These are phyloP conservation scores for Trichoderma sp. DNA, from an alignment of 2,329 filamentous ascomycete species.

Conservation along the genomic window DNA sequence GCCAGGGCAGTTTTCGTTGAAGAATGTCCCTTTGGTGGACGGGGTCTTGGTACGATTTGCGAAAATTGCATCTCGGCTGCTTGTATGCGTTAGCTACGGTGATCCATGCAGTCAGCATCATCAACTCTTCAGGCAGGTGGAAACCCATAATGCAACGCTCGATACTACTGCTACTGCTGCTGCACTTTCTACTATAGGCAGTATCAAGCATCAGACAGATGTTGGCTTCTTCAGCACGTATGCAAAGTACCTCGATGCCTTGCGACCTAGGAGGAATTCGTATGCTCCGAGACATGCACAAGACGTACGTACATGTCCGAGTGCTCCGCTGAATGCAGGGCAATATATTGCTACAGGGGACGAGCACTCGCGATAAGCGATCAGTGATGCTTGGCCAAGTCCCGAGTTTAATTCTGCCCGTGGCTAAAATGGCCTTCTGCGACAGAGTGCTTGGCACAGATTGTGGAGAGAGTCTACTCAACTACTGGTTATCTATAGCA, in stretches of 20 bases:
- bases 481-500: background rate
- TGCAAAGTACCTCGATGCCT: background rate
- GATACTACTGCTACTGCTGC: background rate
- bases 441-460: background rate
- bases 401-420: background rate
- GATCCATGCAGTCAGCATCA: slow-evolving; percentile 6
- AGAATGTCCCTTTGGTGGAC: background rate
- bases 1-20: background rate
- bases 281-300: background rate
- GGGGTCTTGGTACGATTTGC: background rate
- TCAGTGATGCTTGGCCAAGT: background rate
- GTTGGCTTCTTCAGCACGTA: background rate
- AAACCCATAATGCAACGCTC: background rate
- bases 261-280: background rate
- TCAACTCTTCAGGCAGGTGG: slow-evolving; percentile 4
- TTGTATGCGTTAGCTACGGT: background rate
- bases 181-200: background rate
- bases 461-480: background rate
- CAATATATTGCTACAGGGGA: background rate
- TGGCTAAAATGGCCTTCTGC: background rate
- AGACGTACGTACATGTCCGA: background rate
- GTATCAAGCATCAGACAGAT: background rate
- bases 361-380: slow-evolving; percentile 12
- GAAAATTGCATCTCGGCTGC: background rate
- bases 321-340: background rate